These are phyloP conservation scores for Coemansia sp. DNA, from an alignment of 192 early-diverging fungal species.

Conservation along the genomic window DNA sequence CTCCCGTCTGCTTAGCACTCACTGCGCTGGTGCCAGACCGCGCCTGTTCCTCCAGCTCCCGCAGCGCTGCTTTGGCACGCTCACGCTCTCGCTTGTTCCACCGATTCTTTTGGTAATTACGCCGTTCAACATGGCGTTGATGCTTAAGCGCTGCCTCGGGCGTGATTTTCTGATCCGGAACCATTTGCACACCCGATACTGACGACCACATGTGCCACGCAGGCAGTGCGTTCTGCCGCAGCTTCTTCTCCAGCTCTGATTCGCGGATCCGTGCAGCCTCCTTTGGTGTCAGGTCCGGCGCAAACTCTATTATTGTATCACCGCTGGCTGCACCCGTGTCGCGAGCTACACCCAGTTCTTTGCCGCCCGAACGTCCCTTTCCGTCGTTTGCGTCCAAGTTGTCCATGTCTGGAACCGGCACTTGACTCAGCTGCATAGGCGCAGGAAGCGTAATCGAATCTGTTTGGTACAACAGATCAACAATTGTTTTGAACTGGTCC, in stretches of 20 bases:
- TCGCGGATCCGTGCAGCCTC: conserved; percentile 65
- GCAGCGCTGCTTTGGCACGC: conserved; percentile 18
- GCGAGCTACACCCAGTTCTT: conserved; percentile 64
- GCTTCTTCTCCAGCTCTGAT: conserved; percentile 64
- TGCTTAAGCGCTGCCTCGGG: conserved; percentile 31
- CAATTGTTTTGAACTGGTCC: conserved; percentile 70
- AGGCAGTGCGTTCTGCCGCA: conserved; percentile 74
- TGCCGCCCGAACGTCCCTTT: conserved; percentile 50
- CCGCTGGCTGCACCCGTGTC: conserved; percentile 64
- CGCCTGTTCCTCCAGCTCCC: conserved; percentile 27
- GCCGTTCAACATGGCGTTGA: conserved; percentile 31
- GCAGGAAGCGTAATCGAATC: conserved; percentile 66
- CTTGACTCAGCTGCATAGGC: conserved; percentile 53
- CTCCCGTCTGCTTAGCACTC: conserved; percentile 14
- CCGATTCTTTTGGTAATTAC: conserved; percentile 15
- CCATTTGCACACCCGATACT: conserved; percentile 61
- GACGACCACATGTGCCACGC: conserved; percentile 78
- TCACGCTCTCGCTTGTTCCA: conserved; percentile 41
- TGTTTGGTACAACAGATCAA: conserved; percentile 70
- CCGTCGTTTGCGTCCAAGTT: conserved; percentile 40
- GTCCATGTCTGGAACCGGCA: conserved; percentile 42
- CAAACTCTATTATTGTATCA: conserved; percentile 72
- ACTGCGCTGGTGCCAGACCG: conserved; percentile 11
- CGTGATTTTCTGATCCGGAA: conserved; percentile 36
- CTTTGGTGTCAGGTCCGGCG: conserved; percentile 62